phyloP scores from a whole-genome alignment of 1,284 basidiomycete genomes.

The Leccinum subatratum region DNA sequence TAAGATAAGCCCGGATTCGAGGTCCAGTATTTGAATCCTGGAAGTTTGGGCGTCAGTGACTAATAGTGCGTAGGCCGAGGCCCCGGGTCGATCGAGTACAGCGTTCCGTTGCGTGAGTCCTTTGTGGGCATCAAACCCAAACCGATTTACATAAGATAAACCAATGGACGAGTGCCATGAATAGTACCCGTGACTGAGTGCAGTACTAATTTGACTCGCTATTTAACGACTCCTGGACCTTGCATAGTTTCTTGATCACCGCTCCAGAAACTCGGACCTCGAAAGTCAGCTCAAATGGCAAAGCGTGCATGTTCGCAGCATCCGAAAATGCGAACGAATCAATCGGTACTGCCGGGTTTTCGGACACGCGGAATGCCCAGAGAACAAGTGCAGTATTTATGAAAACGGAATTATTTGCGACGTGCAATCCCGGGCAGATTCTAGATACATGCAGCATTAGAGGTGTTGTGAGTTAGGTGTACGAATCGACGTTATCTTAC shows the following conservation, averaged over 20 bases:
- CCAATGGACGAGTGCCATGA: background rate
- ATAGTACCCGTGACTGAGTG: background rate
- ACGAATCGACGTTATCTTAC: constrained; percentile 19
- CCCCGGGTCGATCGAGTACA: background rate
- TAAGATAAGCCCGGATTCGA: background rate
- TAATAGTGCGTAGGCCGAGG: too few species aligned
- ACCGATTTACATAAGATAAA: background rate
- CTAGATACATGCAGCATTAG: constrained; percentile 8
- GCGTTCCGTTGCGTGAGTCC: background rate
- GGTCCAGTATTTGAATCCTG: background rate
- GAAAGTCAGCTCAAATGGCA: constrained; percentile 20
- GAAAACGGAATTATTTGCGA: constrained; percentile 29
- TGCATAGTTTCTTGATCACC: constrained; percentile 14
- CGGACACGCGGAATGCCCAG: constrained; percentile 27
- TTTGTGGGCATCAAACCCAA: background rate
- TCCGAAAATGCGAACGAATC: constrained; percentile 23
- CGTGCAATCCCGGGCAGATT: constrained; percentile 26
- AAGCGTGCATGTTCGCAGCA: constrained; percentile 10
- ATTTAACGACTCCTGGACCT: background rate
- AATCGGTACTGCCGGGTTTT: constrained; percentile 22
- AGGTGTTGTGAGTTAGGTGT: constrained; percentile 9
- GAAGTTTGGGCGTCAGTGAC: background rate
- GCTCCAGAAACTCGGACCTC: constrained; percentile 9
- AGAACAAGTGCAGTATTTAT: constrained; percentile 23
- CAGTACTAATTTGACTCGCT: background rate